Base-by-base conservation (phyloP, 1,284 basidiomycete genomes). In the Pseudozyma sp. region DNA sequence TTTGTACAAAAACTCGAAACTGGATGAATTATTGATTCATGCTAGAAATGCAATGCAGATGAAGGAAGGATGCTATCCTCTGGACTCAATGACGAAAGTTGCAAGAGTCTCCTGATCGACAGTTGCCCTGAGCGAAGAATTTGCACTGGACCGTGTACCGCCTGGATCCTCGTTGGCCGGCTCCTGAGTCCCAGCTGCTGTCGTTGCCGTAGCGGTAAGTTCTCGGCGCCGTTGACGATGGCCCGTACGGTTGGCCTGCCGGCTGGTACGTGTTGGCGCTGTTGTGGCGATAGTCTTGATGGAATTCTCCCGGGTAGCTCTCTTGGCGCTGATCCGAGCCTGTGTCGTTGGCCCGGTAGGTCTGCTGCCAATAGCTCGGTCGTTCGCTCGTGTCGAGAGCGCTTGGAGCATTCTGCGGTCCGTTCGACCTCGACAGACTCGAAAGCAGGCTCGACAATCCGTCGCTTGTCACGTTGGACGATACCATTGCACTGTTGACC, bases 251-350 rank as follows among this genome's bases (percentile, higher is more conserved):
- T 16, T 47, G 43, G 10, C 16, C 24, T 1, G 50, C 42, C 42
- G 55, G 50, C 39, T 30, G 34, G 42, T 40, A n/a, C 24, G 49
- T 11, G 51, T 35, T 29, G 17, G 34, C 14, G 10, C 19, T 40
- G 0, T 19, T 42, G 5, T 30, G 35, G 31, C 14, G 24, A 34
- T 62, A 70, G 5, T 58, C 62, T 7, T 52, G 62, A 30, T 62
- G 54, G 37, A 54, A 70, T 29, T 70, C 68, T 35, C 68, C 68
- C 7, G 68, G 68, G 11, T 70, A 70, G 57, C 68, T 66, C 30
- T 63, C 64, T 55, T 51, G 42, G 17, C 3, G 13, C 4, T 9
- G 34, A 4, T 10, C 37, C 1, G 39, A 19, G 33, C n/a, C 35
- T 9, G 34, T 40, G 4, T 49, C 48, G 16, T 64, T 35, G 13